Base-by-base conservation (phyloP, 2,329 filamentous ascomycete genomes). In the Scleromitrula shiraiana region DNA sequence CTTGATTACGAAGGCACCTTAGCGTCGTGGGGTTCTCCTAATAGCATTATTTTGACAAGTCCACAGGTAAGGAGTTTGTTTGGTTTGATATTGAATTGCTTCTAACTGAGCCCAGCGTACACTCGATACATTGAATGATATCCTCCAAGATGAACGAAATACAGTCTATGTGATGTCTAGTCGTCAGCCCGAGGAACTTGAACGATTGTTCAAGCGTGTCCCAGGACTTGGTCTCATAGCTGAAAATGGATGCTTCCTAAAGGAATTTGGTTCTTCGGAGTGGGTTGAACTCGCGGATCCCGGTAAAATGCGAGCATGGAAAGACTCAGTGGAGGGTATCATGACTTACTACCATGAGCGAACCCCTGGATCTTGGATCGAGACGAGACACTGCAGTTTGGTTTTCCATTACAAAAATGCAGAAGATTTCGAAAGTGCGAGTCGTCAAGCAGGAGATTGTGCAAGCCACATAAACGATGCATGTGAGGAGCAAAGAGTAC, bases 391-490 rank as follows among this genome's bases (percentile, higher is more conserved):
- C 57, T 95, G 88, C 71, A 93, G 87, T 32, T 73, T 96, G 20
- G 80, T 95, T 50, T 95, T 95, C 72, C 88, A 95, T 67, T 94
- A 93, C 69, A 85, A 86, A 64, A 82, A 82, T 45, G 83, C 85
- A 2, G 85, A 88, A 47, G 88, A 96, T 62, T 78, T 78, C 50
- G 80, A 84, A 43, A 76, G 78, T 20, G 90, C 90, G 0, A 75
- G 78, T 50, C 82, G 88, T 17, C 85, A 90, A 59, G 91, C 89
- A 0, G 85, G 84, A 17, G 91, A 97, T 63, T 95, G 89, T 61
- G 88, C 88, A 0, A 90, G 87, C 53, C 90, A 96, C 60, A 93
- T 97, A 72, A 97, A 97, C 62, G 90, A 95, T 62, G 86, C 88
- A 0, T 95, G 89, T 63, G 83, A 88, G 62, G 79, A 77, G 47